Evolutionary conservation across 352 stramenopile genomes (phyloP), one percentile per base, ranked within the genome.

Genomic region (Globisporangium emineosum): DNA sequence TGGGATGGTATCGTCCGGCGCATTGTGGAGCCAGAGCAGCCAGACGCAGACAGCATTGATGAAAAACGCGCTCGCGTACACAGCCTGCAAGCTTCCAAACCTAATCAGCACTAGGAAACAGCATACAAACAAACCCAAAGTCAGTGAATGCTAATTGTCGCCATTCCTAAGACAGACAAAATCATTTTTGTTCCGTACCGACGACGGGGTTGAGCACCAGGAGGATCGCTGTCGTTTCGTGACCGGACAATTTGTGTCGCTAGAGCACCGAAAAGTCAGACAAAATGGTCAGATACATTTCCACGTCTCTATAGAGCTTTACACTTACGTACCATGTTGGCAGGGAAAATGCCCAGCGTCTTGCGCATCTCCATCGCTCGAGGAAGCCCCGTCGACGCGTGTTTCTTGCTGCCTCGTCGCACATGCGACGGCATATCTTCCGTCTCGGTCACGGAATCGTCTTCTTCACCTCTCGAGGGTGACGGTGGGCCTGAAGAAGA

Each of bases 1-100:
- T 23, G 49, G 23, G 9, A 63, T 37, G 27, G 23, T 10, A 4
- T 56, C 30, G 8, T 61, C 43, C 10, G 40, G 32, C 2, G 71
- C 58, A 1, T 58, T 51, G 19, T 71, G 68, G 45, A 81, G 69
- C 78, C 77, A 86, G 12, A 88, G 56, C 12, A 77, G 51, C 75
- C 76, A 86, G 15, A 83, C 55, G 15, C 59, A 72, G 13, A 77
- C 47, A 0, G 67, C 69, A 32, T 88, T 88, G 67, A 77, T 70
- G 55, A 84, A 47, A 23, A 81, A 53, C 5, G 59, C 58, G 7
- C 68, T 55, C 7, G 73, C 67, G 40, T 65, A 66, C 49, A 76
- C 62, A 6, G 55, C 57, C 19, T 69, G 67, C 13, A 67, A 57
- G 33, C 62, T 73, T 5, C 77, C 75, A 45, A 84, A 88, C 8